Conservation (phyloP, 1,284 basidiomycete species). For the Ganoderma sinense region DNA sequence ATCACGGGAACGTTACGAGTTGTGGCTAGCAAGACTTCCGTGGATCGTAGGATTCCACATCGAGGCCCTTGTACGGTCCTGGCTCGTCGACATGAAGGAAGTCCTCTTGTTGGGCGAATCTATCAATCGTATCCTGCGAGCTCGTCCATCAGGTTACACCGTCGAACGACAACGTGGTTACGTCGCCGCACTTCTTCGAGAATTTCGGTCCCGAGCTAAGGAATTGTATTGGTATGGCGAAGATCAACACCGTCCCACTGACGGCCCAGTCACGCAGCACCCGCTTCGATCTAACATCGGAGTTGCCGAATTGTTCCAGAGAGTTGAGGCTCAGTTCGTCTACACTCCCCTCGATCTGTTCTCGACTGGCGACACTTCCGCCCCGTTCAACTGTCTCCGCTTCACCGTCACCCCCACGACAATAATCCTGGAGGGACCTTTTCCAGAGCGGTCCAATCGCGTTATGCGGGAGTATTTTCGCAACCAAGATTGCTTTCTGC, state of each 20-base stretch:
- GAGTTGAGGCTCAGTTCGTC: conserved; percentile 34
- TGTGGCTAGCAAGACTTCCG: conserved; percentile 47
- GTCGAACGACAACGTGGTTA: conserved; percentile 37
- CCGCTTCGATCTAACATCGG: conserved; percentile 13
- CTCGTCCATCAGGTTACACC: conserved; percentile 31
- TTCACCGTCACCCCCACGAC: conserved; percentile 67
- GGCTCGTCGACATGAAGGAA: conserved; percentile 54
- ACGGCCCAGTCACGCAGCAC: neutral
- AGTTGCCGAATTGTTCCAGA: conserved; percentile 14
- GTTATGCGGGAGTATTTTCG: conserved; percentile 60
- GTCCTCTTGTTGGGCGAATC: conserved; percentile 49
- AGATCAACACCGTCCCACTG: neutral
- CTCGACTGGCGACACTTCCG: conserved; percentile 7
- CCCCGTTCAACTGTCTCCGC: conserved; percentile 60
- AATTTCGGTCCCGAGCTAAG: conserved; percentile 47
- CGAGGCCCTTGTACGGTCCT: conserved; percentile 51
- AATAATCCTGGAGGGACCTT: conserved; percentile 65
- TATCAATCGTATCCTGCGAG: conserved; percentile 42
- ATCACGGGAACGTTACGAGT: conserved; percentile 43
- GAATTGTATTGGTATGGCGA: conserved; percentile 38
- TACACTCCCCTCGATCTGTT: conserved; percentile 15
- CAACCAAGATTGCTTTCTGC: conserved; percentile 64
- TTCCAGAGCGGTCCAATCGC: conserved; percentile 70
- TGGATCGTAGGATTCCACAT: conserved; percentile 67
- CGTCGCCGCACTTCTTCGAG: conserved; percentile 48